A percentile compares a stretch with the other conserved stretches of the same genome.
Conservation (phyloP, 768 basidiomycete genomes). For the Agrocybe chaxingu region DNA sequence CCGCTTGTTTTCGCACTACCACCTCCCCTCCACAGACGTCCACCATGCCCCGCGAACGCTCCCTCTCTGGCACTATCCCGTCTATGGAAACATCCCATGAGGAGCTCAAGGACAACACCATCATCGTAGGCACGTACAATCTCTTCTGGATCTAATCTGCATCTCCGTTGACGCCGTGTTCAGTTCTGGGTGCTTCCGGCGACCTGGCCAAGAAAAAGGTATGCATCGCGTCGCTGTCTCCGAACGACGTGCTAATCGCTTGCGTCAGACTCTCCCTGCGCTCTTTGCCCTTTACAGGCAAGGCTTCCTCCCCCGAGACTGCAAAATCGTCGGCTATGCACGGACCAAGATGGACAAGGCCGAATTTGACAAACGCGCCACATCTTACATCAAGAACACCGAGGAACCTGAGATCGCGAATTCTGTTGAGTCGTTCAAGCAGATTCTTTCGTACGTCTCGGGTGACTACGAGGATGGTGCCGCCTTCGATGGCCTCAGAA, state of each 20-base stretch:
- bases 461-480: slow-evolving; percentile 86
- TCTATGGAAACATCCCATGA: slow-evolving; percentile 79
- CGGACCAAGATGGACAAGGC: slow-evolving; percentile 88
- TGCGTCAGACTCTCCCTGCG: slow-evolving; percentile 86
- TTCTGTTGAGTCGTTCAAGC: slow-evolving; percentile 82
- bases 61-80: slow-evolving; percentile 81
- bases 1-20: slow-evolving; percentile 10
- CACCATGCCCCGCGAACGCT: slow-evolving; percentile 45
- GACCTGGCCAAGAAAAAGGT: slow-evolving; percentile 99
- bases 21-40: slow-evolving; percentile 13
- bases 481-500: slow-evolving; percentile 75
- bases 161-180: slow-evolving; percentile 8
- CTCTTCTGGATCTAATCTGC: slow-evolving; percentile 5
- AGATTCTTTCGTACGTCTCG: slow-evolving; percentile 73
- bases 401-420: slow-evolving; percentile 57
- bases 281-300: slow-evolving; percentile 85
- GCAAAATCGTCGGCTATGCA: slow-evolving; percentile 94
- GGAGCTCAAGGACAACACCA: slow-evolving; percentile 80
- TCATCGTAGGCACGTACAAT: slow-evolving; percentile 73
- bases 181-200: slow-evolving; percentile 94
- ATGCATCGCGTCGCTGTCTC: slow-evolving; percentile 7
- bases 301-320: slow-evolving; percentile 75
- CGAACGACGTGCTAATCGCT: not conserved
- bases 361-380: slow-evolving; percentile 83
- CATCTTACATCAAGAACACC: slow-evolving; percentile 80